Conservation (phyloP, 352 stramenopile genomes). For the Blastocystis sp. region DNA sequence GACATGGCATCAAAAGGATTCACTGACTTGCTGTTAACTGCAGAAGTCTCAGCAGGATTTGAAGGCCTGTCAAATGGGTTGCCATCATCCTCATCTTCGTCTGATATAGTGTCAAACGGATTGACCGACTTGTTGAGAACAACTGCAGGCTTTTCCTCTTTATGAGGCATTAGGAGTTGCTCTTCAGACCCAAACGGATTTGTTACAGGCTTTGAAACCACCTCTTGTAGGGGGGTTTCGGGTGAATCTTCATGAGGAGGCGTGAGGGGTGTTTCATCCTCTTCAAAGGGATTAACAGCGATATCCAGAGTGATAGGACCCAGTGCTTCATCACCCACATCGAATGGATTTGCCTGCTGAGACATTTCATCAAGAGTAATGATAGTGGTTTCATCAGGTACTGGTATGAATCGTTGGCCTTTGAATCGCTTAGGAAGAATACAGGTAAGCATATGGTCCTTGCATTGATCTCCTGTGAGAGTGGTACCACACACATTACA, state of each 20-base stretch:
- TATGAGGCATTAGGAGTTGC: not conserved
- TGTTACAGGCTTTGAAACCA: not conserved
- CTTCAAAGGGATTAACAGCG: slow-evolving; percentile 32
- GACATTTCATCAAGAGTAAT: not conserved
- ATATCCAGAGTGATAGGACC: not conserved
- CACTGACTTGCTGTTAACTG: not conserved
- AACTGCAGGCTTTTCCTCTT: not conserved
- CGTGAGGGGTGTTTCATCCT: not conserved
- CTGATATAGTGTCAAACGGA: not conserved
- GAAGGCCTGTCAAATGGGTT: not conserved
- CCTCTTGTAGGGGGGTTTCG: not conserved
- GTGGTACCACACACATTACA: slow-evolving; percentile 9
- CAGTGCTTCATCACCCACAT: not conserved
- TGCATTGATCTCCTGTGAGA: not conserved
- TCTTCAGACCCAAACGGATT: slow-evolving; percentile 32
- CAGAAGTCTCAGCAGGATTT: not conserved
- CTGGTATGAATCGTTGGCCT: not conserved
- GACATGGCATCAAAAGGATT: slow-evolving; percentile 26
- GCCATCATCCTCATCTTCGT: not conserved
- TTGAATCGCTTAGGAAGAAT: not conserved
- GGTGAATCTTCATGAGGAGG: not conserved
- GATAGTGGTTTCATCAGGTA: not conserved
- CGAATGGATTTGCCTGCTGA: not conserved
- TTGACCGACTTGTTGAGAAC: not conserved
- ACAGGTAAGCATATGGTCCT: not conserved